Percentiles rank a stretch among this genome's conserved stretches.
These are phyloP conservation scores for Xerocomus spinulosus DNA, from an alignment of 768 basidiomycete species.

Conservation along the genomic window DNA sequence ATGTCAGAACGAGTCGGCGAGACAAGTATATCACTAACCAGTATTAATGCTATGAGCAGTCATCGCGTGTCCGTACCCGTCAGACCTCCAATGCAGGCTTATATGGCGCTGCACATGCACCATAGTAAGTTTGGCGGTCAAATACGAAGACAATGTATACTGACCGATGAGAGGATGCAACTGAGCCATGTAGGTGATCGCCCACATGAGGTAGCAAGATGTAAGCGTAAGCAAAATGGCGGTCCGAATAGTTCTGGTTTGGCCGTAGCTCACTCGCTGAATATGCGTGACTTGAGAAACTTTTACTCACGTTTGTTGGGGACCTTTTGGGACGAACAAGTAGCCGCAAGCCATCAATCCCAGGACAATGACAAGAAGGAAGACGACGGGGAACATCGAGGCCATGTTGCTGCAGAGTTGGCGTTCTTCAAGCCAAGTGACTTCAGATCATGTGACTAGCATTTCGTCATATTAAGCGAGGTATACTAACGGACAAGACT, in stretches of 20 bases:
- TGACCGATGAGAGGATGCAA: conserved; percentile 84
- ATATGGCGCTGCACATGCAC: conserved; percentile 13
- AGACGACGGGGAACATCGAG: conserved; percentile 62
- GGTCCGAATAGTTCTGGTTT: conserved; percentile 73
- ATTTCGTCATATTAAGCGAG: neutral
- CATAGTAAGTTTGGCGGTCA: neutral
- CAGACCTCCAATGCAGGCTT: conserved; percentile 15
- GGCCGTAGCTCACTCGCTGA: neutral
- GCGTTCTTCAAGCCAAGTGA: neutral
- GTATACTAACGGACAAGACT: conserved; percentile 1
- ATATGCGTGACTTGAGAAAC: neutral
- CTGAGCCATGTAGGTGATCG: conserved; percentile 94
- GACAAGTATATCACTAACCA: conserved; percentile 12
- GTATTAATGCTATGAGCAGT: conserved; percentile 16
- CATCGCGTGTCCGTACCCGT: conserved; percentile 2
- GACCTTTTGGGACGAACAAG: conserved; percentile 77
- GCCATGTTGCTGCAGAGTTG: conserved; percentile 46
- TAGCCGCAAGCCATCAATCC: conserved; percentile 62
- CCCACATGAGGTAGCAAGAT: conserved; percentile 95
- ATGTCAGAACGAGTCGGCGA: conserved; percentile 2
- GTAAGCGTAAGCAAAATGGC: conserved; percentile 70
- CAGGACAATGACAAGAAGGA: conserved; percentile 60
- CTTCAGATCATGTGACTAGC: conserved; percentile 7
- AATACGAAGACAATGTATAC: conserved; percentile 18
- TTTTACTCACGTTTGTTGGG: conserved; percentile 77